Base-by-base conservation (phyloP, 306 rosid genomes). In the Cucurbita argyrosperma region DNA sequence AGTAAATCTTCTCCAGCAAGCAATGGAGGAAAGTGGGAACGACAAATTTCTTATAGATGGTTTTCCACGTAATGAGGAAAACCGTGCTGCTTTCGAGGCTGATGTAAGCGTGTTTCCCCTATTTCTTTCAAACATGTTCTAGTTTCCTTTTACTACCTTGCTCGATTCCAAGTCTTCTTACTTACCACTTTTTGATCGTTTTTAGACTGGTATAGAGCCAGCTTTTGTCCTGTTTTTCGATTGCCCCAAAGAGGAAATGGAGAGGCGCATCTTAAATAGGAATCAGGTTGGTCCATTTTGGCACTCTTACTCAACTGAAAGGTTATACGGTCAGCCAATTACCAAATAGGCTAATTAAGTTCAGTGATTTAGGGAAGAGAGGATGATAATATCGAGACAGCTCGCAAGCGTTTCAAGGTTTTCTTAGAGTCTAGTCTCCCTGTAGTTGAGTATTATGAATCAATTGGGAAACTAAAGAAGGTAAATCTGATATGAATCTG, bases 11-110 rank as follows among this genome's bases (percentile, higher is more conserved):
- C 88, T 94, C 79, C 87, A 89, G 71, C 83, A 37, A 59, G 99
- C 99, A 80, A 94, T 91, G 78, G 70, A 82, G 85, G 89, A 84
- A 85, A 77, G 60, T 81, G 91, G 88, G 58, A 94, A 94, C 79
- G 90, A 91, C 84, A 94, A 88, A 80, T 94, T 89, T 88, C 97
- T 91, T 62, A 89, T 94, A 77, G 99, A 94, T 85, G 99, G 99
- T 74, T 94, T 94, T 85, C 99, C 99, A 56, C 99, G 96, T 66
- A 91, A 94, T 74, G 99, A 94, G 84, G 99, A 94, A 88, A 94
- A 91, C 73, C 97, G 97, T 81, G 97, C 96, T 43, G 97, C 96
- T 70, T 94, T 94, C 79, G 99, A 89, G 84, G 83, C 81, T 15
- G 97, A 89, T 82, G 99, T 94, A 81, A 83, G 87, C 63, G 76